Evolutionary conservation across 1,139 yeast species (phyloP), one percentile per base, ranked within the genome.

Genomic region (Suhomyces panamericanus): DNA sequence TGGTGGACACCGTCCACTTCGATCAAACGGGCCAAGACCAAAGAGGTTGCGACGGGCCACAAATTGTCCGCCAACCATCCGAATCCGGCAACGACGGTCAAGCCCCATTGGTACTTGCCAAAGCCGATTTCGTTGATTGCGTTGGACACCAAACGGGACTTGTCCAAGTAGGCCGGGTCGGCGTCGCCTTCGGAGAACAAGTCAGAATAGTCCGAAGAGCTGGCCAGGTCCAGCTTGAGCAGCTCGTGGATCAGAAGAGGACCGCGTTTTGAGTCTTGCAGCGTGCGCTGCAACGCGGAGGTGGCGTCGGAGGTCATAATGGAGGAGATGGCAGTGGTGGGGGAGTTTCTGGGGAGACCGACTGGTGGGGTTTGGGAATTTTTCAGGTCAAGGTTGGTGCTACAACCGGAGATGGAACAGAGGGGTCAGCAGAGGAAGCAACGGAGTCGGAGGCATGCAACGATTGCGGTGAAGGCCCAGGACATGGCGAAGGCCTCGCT

Each of bases 41-140:
- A 63, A 22, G 70, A 58, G 1, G 73, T 68, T 3, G 66, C 73
- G 10, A 70, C 61, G 2, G 77, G 77, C 72, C 75, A 72, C 5
- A 73, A 71, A 49, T 72, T 72, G 50, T 72, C 77, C 10, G 73
- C 63, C 39, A 70, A 57, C 77, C 77, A 72, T 1, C 77, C 76
- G 49, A 71, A 70, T 1, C 77, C 76, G 3, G 75, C 73, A 10
- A 71, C 76, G 38, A 69, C 58, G 35, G 71, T 67, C n/a, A 71
- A 57, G 4, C 75, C 75, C 32, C 50, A 48, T 49, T 73, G 78
- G 52, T 73, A 73, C 32, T 62, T 57, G 1, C 78, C 78, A 56
- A 69, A 73, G 3, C 77, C 78, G 29, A 73, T 66, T 35, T 63
- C 63, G 50, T 70, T 73, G 36, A 73, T 70, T 13, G 73, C 71